Conservation (phyloP, 2,329 filamentous ascomycete genomes). For the Pseudogymnoascus sp. region DNA sequence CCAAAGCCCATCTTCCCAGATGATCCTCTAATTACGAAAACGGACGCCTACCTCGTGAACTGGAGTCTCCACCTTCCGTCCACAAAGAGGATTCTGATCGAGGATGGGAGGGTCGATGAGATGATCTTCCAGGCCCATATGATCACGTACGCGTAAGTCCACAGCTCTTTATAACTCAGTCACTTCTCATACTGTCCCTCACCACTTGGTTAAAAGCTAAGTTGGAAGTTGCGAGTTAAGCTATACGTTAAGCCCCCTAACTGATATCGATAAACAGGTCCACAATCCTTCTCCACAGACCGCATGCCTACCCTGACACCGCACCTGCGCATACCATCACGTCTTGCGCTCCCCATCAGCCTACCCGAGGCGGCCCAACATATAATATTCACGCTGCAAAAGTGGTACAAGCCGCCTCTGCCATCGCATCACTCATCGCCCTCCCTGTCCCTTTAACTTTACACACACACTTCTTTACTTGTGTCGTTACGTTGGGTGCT, state of each 20-base stretch:
- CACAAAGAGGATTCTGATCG: conserved; percentile 55
- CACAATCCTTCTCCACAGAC: conserved; percentile 68
- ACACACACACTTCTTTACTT: conserved; percentile 80
- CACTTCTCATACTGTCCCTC: neutral
- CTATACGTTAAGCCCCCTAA: neutral
- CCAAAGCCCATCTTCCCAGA: conserved; percentile 44
- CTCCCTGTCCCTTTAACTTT: conserved; percentile 63
- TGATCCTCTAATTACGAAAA: conserved; percentile 46
- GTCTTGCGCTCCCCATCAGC: conserved; percentile 51
- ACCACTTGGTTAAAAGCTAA: neutral
- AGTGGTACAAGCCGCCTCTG: conserved; percentile 69
- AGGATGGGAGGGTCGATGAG: conserved; percentile 69
- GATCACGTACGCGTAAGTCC: conserved; percentile 47
- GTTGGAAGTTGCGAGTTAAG: neutral
- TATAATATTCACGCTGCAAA: conserved; percentile 59
- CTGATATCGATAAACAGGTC: neutral
- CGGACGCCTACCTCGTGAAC: conserved; percentile 53
- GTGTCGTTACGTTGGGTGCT: conserved; percentile 67
- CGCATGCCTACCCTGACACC: conserved; percentile 64
- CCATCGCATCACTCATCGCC: conserved; percentile 66
- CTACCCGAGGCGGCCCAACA: conserved; percentile 19
- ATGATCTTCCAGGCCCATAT: conserved; percentile 89
- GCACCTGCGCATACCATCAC: conserved; percentile 49
- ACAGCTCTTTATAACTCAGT: neutral
- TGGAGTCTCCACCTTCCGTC: conserved; percentile 74